A percentile compares a stretch with the other conserved stretches of the same genome.
Evolutionary conservation across 352 stramenopile genomes (phyloP).

Genomic region (Chrysophaeum taylorii): DNA sequence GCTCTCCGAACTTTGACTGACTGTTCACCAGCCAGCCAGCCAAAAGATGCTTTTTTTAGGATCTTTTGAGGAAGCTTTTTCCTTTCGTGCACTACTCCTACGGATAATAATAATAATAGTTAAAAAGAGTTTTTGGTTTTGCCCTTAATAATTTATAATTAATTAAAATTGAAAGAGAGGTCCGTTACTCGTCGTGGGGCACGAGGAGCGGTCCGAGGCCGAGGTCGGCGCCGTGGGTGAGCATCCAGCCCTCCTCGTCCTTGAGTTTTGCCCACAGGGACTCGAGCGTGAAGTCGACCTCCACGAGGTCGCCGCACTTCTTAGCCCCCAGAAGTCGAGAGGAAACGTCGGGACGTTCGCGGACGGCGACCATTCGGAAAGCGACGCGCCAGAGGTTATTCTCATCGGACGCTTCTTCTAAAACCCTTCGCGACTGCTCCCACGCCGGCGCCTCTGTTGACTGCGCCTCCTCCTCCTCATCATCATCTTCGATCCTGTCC

Average conservation of each 20-base stretch:
- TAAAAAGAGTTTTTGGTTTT: no score
- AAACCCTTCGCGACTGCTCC: neutral
- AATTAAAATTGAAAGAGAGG: no score
- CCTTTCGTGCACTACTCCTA: no score
- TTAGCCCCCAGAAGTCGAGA: neutral
- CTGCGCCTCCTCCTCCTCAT: neutral
- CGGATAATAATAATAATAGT: no score
- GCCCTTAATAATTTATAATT: no score
- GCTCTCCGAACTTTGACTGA: no score
- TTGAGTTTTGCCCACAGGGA: neutral
- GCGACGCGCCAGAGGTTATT: neutral
- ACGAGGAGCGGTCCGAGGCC: neutral
- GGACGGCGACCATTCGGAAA: neutral
- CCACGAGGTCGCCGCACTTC: neutral
- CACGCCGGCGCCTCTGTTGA: neutral
- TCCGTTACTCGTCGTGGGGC: neutral
- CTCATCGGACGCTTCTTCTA: neutral
- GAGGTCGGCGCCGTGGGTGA: neutral
- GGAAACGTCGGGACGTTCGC: neutral
- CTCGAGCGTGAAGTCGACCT: neutral
- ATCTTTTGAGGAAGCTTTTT: no score
- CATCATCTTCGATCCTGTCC: neutral
- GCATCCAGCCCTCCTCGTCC: neutral
- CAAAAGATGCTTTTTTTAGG: no score
- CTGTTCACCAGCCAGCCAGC: no score